These are phyloP conservation scores for Chaetomium fimeti DNA, from an alignment of 495 filamentous ascomycete genomes.

Conservation along the genomic window DNA sequence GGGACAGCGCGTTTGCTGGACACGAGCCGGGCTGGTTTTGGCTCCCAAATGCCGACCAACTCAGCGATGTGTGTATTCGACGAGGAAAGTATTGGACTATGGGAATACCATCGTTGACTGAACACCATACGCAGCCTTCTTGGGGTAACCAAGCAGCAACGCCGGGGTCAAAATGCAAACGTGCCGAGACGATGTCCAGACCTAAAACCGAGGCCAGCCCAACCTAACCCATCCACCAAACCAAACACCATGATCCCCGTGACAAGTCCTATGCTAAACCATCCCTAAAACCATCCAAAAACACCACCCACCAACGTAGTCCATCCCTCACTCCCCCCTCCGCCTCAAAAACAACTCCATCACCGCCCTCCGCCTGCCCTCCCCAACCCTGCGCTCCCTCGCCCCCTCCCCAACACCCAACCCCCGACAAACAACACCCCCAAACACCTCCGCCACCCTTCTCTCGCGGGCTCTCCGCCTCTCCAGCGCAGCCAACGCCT, in stretches of 20 bases:
- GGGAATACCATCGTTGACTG: not conserved
- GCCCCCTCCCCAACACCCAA: conserved; percentile 6
- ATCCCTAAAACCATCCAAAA: not conserved
- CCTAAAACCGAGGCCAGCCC: not conserved
- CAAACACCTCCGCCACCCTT: conserved; percentile 49
- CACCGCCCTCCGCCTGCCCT: conserved; percentile 45
- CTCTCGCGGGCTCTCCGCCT: conserved; percentile 48
- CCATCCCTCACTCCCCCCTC: conserved; percentile 2
- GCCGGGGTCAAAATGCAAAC: not conserved
- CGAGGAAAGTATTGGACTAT: no score
- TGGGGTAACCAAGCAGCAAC: not conserved
- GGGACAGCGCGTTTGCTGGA: no score
- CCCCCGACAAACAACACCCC: conserved; percentile 48
- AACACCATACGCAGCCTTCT: not conserved
- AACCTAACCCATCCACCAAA: not conserved
- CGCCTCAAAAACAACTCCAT: conserved; percentile 45
- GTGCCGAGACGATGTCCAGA: not conserved
- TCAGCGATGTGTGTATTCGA: no score
- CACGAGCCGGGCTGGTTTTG: no score
- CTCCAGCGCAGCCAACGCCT: conserved; percentile 36
- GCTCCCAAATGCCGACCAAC: no score
- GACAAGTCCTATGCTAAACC: not conserved
- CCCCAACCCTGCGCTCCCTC: conserved; percentile 47
- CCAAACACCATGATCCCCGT: not conserved
- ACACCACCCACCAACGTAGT: not conserved